phyloP scores from a whole-genome alignment of 257 asterid species.

The Nemophila menziesii region DNA sequence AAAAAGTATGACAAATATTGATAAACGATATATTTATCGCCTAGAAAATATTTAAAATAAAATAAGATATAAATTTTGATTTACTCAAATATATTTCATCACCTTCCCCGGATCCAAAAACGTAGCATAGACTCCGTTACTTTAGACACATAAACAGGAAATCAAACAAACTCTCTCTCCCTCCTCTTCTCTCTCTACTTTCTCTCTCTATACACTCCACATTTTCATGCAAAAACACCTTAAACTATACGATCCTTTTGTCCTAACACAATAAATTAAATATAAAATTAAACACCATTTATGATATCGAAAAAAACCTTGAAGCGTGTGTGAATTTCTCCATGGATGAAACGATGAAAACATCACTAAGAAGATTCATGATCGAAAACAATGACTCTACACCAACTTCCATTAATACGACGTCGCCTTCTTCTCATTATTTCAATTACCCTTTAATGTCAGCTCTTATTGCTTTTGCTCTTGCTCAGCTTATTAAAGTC shows the following conservation, averaged over 20 bases:
- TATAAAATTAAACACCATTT: no score
- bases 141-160: not conserved
- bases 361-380: constrained; percentile 17
- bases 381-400: constrained; percentile 14
- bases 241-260: not conserved
- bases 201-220: not conserved
- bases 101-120: not conserved
- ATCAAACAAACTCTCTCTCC: constrained; percentile 1
- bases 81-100: no score
- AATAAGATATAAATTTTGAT: no score
- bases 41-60: no score
- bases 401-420: constrained; percentile 12
- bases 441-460: constrained; percentile 60
- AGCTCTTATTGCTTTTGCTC: constrained; percentile 58
- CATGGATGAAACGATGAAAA: constrained; percentile 15
- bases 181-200: not conserved
- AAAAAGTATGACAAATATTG: no score
- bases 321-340: not conserved
- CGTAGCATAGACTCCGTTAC: not conserved
- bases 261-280: not conserved
- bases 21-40: no score
- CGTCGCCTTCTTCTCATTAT: constrained; percentile 32
- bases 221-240: not conserved
- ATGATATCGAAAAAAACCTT: not conserved
- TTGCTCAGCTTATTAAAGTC: constrained; percentile 66